Evolutionary conservation across 345 rosid genomes (phyloP).

Genomic region (Lumnitzera littorea): DNA sequence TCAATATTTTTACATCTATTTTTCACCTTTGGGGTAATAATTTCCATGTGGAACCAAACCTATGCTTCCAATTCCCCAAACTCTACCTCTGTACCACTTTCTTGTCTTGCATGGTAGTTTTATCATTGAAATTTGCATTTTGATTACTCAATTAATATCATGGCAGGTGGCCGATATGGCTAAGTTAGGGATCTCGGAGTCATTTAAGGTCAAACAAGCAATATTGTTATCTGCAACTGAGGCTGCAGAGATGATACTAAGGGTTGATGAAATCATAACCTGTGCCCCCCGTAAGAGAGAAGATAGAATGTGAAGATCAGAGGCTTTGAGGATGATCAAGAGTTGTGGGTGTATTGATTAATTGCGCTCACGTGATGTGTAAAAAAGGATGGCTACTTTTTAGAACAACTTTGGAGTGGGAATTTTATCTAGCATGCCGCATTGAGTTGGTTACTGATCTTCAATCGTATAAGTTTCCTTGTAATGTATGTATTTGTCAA

Average conservation of each 20-base stretch:
- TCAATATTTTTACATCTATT: neutral
- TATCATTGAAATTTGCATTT: neutral
- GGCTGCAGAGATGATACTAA: slow-evolving; percentile 60
- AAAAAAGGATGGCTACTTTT: no score
- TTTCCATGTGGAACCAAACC: neutral
- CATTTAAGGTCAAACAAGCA: slow-evolving; percentile 97
- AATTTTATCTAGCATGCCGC: no score
- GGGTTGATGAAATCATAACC: slow-evolving; percentile 45
- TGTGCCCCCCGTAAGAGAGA: slow-evolving; percentile 44
- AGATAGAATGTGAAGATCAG: slow-evolving; percentile 52
- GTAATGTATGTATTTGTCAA: no score
- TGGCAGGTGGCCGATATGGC: slow-evolving; percentile 86
- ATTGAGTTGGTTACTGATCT: no score
- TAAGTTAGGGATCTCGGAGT: slow-evolving; percentile 74
- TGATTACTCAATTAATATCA: neutral
- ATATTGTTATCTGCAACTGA: slow-evolving; percentile 90
- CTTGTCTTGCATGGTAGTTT: neutral
- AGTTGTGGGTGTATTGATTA: no score
- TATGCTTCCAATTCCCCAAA: no score
- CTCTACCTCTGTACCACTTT: neutral
- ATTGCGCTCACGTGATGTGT: no score
- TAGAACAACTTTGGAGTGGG: no score
- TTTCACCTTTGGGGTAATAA: neutral
- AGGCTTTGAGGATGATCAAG: no score
- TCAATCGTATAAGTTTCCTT: no score